Base-by-base conservation (phyloP, 768 basidiomycete species). In the Calocybe gangraenosa region DNA sequence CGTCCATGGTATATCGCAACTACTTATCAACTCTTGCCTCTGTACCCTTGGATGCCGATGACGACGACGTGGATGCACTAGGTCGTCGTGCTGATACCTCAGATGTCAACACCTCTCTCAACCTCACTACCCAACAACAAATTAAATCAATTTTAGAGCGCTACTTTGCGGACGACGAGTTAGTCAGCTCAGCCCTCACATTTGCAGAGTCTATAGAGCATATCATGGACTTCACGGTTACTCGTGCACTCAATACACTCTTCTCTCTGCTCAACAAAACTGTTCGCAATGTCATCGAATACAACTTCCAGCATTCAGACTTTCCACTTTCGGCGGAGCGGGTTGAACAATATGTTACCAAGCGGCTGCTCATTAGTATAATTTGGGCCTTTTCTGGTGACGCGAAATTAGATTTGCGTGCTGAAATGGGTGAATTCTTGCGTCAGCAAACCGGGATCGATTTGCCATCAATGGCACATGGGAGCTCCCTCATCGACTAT, bases 371-470 rank as follows among this genome's bases (percentile, higher is more conserved):
- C 7, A 81, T 97, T 63, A 91, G 79, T 67, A 82, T 98, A 51
- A 87, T 98, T 39, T 99, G 96, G 96, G 93, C 96, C 0, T 97
- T 99, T 65, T 87, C 92, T 25, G 96, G 96, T 32, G 96, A 99
- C 55, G 84, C 92, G n/a, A 90, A 88, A 56, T 69, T 96, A 48
- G 92, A 93, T 54, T 68, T 89, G 44, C 84, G 96, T 20, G 86
- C 90, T 2, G 81, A 86, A 52, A 81, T 99, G 74, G 93, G 96
- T 42, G 83, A 92, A 47, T 93, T 84, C 64, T 67, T 99, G 35
- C 74, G 86, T 36, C 79, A 79, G 40, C 85, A 88, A 45, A 93
- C 92, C 1, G 92, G 86, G 30, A 84, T 98, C 47, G 95, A 97
- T 57, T 72, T 95, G 5, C 96, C 96, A 0, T 75, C 81, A 0